phyloP scores from a whole-genome alignment of 371 early-diverging fungal species.

The Capniomyces stellatus region DNA sequence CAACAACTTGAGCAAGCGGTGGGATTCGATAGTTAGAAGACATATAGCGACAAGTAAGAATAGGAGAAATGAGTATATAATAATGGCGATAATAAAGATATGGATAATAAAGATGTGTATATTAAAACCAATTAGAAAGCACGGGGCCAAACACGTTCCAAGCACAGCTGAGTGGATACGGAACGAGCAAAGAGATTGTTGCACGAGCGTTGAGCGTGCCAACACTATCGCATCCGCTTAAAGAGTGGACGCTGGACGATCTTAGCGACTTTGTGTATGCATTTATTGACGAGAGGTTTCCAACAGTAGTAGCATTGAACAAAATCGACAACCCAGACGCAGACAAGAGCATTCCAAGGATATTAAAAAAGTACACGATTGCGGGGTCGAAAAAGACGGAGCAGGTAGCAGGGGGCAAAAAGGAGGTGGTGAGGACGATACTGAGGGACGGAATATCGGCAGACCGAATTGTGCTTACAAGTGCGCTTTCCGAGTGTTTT shows the following conservation, averaged over 20 bases:
- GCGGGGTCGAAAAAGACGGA: constrained; percentile 15
- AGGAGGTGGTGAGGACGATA: background rate
- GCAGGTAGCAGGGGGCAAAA: background rate
- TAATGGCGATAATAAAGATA: background rate
- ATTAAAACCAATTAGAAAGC: constrained; percentile 12
- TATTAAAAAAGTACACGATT: constrained; percentile 42
- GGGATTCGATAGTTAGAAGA: constrained; percentile 42
- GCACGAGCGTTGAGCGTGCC: constrained; percentile 32
- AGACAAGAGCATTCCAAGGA: constrained; percentile 56
- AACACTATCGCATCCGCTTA: constrained; percentile 28
- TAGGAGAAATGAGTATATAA: constrained; percentile 11
- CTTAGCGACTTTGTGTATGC: constrained; percentile 35
- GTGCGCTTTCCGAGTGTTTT: constrained; percentile 59
- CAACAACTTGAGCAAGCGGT: constrained; percentile 44
- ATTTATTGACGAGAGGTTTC: constrained; percentile 58
- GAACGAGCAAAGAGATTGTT: constrained; percentile 30
- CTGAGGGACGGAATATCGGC: constrained; percentile 14
- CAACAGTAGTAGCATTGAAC: constrained; percentile 61
- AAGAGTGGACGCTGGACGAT: constrained; percentile 39
- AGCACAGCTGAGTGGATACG: constrained; percentile 42
- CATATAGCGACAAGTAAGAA: constrained; percentile 29
- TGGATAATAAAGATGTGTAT: background rate
- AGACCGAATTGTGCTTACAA: constrained; percentile 43
- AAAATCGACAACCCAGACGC: constrained; percentile 67
- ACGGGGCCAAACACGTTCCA: constrained; percentile 35